These are phyloP conservation scores for Pythium sukuiense DNA, from an alignment of 352 stramenopile genomes.

Conservation along the genomic window DNA sequence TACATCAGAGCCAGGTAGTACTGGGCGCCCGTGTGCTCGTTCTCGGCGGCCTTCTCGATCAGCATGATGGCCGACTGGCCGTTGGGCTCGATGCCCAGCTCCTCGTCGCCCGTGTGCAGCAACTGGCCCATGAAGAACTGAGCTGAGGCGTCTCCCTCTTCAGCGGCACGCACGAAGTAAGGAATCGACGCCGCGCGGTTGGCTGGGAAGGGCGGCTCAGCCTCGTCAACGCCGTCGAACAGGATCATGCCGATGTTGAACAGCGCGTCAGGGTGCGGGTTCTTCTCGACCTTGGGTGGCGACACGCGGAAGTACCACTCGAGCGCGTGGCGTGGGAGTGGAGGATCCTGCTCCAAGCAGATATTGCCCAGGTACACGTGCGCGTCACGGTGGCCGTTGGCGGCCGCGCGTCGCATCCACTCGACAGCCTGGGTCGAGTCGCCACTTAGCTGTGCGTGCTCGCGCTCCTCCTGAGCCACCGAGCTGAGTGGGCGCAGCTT, in stretches of 20 bases:
- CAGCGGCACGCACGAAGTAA: constrained; percentile 79
- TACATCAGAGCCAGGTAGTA: constrained; percentile 90
- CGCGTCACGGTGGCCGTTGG: constrained; percentile 74
- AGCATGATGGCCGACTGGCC: constrained; percentile 69
- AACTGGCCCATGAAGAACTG: constrained; percentile 88
- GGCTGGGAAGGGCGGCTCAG: constrained; percentile 56
- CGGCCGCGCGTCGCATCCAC: constrained; percentile 78
- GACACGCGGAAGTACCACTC: constrained; percentile 75
- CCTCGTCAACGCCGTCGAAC: constrained; percentile 71
- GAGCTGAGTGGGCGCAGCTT: constrained; percentile 50
- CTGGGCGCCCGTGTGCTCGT: constrained; percentile 67
- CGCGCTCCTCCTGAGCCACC: constrained; percentile 24
- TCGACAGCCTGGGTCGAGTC: constrained; percentile 74
- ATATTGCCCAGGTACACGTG: constrained; percentile 82
- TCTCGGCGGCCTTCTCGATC: constrained; percentile 68
- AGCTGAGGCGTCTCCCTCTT: constrained; percentile 72
- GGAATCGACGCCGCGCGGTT: constrained; percentile 63
- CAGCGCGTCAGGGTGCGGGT: constrained; percentile 74
- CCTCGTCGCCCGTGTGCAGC: constrained; percentile 73
- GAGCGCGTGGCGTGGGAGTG: constrained; percentile 63
- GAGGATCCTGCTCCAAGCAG: constrained; percentile 75
- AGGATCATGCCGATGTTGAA: constrained; percentile 86
- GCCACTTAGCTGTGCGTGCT: constrained; percentile 29
- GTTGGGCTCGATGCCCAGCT: constrained; percentile 65
- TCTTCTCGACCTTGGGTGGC: constrained; percentile 38